These are phyloP conservation scores for Kazachstania bromeliacearum DNA, from an alignment of 805 yeast genomes.

Conservation along the genomic window DNA sequence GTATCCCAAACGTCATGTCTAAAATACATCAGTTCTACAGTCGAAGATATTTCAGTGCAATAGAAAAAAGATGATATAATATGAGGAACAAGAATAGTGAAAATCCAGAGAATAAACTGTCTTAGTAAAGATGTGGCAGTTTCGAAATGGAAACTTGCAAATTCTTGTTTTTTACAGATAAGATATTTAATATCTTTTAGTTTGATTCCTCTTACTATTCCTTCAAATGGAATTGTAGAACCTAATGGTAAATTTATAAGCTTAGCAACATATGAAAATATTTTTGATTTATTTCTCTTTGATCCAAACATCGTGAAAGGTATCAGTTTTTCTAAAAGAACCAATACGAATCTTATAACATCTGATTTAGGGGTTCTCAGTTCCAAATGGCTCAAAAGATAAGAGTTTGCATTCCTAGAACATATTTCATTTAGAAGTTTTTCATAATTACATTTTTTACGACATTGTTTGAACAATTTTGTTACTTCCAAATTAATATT, in stretches of 20 bases:
- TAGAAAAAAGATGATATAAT: conserved; percentile 51
- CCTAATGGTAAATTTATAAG: conserved; percentile 33
- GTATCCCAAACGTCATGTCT: conserved; percentile 50
- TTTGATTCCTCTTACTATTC: conserved; percentile 25
- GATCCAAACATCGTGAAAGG: conserved; percentile 49
- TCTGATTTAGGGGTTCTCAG: conserved; percentile 24
- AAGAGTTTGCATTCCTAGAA: conserved; percentile 7
- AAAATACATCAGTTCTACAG: conserved; percentile 37
- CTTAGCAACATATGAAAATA: conserved; percentile 31
- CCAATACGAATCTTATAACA: conserved; percentile 37
- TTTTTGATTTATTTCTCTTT: conserved; percentile 34
- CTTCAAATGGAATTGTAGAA: conserved; percentile 29
- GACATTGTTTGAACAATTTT: conserved; percentile 30
- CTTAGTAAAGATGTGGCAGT: not conserved
- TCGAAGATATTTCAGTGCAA: conserved; percentile 48
- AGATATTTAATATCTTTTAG: conserved; percentile 49
- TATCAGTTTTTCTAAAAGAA: conserved; percentile 38
- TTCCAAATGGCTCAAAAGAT: conserved; percentile 23
- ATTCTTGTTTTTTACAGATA: conserved; percentile 15
- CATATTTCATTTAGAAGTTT: conserved; percentile 32
- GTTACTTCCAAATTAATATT: conserved; percentile 4
- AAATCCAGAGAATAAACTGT: conserved; percentile 48
- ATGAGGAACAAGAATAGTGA: conserved; percentile 36
- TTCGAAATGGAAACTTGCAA: not conserved
- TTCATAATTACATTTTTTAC: conserved; percentile 24